phyloP scores from a whole-genome alignment of 805 yeast species.

The Kodamaea kaohsiungensis region DNA sequence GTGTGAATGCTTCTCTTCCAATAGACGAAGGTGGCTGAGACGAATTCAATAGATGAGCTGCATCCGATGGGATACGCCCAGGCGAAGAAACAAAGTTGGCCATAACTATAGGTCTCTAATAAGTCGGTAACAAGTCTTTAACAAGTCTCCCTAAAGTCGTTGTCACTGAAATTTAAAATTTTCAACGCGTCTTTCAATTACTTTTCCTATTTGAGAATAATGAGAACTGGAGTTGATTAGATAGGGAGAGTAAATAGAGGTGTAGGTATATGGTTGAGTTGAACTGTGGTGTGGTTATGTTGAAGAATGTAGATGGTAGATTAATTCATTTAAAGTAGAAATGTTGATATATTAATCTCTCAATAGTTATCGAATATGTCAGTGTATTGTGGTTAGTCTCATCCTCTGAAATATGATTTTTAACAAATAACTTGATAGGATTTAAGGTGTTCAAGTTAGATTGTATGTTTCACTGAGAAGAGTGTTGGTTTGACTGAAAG shows the following conservation, averaged over 20 bases:
- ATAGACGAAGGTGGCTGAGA: conserved; percentile 46
- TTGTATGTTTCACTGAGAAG: no score
- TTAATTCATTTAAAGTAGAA: no score
- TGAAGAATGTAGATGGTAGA: no score
- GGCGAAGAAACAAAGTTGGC: conserved; percentile 47
- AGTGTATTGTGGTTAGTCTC: no score
- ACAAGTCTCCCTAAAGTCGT: background rate
- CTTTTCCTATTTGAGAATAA: conserved; percentile 5
- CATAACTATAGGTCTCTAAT: conserved; percentile 20
- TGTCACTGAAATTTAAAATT: background rate
- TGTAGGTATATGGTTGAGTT: no score
- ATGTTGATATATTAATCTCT: no score
- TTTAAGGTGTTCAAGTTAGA: no score
- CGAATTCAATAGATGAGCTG: conserved; percentile 39
- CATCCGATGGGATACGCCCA: conserved; percentile 44
- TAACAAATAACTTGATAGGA: no score
- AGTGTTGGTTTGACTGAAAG: background rate
- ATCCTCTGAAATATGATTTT: no score
- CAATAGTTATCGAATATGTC: no score
- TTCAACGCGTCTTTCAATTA: conserved; percentile 9
- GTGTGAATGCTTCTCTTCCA: conserved; percentile 38
- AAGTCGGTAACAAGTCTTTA: no score
- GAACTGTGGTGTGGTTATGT: no score
- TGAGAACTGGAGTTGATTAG: background rate
- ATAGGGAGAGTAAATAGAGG: background rate